A percentile compares a stretch with the other conserved stretches of the same genome.
These are phyloP conservation scores for Phytophthora fragariae DNA, from an alignment of 352 stramenopile species.

Conservation along the genomic window DNA sequence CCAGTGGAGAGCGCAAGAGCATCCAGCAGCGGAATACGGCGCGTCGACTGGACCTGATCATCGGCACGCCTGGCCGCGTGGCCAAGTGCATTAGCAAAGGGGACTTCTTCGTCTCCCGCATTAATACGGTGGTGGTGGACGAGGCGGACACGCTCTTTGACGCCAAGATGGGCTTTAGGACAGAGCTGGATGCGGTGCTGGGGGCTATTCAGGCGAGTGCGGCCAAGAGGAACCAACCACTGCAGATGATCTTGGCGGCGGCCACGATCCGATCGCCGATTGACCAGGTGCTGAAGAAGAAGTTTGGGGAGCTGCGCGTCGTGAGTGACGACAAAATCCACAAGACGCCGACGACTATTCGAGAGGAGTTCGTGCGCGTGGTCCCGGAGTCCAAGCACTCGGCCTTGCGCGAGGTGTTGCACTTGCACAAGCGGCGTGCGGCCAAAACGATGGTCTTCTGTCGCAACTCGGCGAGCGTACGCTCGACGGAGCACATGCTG, in stretches of 20 bases:
- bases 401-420: constrained; percentile 65
- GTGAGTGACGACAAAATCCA: constrained; percentile 78
- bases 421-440: constrained; percentile 43
- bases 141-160: constrained; percentile 86
- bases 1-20: constrained; percentile 73
- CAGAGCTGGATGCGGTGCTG: constrained; percentile 77
- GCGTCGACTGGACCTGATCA: constrained; percentile 68
- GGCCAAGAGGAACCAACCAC: constrained; percentile 53
- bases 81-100: constrained; percentile 75
- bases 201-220: constrained; percentile 70
- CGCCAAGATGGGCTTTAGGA: constrained; percentile 84
- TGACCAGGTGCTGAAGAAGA: constrained; percentile 77
- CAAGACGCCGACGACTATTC: constrained; percentile 65
- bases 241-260: constrained; percentile 80
- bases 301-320: constrained; percentile 64
- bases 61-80: constrained; percentile 79
- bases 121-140: constrained; percentile 76
- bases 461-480: constrained; percentile 72
- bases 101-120: constrained; percentile 81
- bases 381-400: constrained; percentile 74
- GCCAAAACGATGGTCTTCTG: constrained; percentile 85
- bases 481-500: constrained; percentile 86
- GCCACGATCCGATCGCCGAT: constrained; percentile 76
- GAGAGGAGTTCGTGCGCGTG: constrained; percentile 75
- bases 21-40: constrained; percentile 63